Evolutionary conservation across 2,329 filamentous ascomycete genomes (phyloP).

Genomic region (Tolypocladium paradoxum): DNA sequence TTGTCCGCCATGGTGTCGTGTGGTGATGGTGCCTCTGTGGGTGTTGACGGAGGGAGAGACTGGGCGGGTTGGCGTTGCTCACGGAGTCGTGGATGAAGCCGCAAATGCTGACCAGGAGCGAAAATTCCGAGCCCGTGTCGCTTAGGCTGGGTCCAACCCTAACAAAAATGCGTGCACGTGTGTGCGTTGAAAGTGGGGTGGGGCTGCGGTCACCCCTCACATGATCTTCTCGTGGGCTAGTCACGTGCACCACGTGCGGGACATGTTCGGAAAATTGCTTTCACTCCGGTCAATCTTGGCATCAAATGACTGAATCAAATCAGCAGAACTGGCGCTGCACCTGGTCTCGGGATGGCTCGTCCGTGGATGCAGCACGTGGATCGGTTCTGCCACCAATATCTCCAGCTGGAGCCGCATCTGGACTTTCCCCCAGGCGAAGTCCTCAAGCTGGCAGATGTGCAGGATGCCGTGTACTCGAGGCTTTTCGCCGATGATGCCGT

Average conservation of each 20-base stretch:
- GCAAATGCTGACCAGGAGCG: conserved; percentile 16
- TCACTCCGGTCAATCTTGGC: not conserved
- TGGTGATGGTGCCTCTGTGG: conserved; percentile 22
- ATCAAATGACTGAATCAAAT: not conserved
- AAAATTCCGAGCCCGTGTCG: conserved; percentile 27
- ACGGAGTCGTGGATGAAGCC: conserved; percentile 18
- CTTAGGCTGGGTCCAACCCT: conserved; percentile 37
- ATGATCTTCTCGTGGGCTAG: not conserved
- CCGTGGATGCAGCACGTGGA: conserved; percentile 16
- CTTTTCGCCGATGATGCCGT: conserved; percentile 53
- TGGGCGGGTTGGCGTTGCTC: conserved; percentile 15
- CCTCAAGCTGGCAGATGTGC: conserved; percentile 50
- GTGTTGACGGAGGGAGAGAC: conserved; percentile 19
- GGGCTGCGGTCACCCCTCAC: not conserved
- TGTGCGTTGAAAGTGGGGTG: not conserved
- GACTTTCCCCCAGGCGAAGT: conserved; percentile 49
- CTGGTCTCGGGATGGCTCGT: not conserved
- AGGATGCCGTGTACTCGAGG: conserved; percentile 52
- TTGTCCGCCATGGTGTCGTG: conserved; percentile 77
- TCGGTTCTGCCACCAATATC: conserved; percentile 63
- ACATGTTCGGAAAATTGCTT: not conserved
- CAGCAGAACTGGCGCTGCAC: not conserved
- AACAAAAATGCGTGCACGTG: conserved; percentile 15
- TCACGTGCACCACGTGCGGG: not conserved
- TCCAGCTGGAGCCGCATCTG: conserved; percentile 59